Evolutionary conservation across 306 rosid genomes (phyloP), one percentile per base, ranked within the genome.

Genomic region (Phaseolus lunatus): DNA sequence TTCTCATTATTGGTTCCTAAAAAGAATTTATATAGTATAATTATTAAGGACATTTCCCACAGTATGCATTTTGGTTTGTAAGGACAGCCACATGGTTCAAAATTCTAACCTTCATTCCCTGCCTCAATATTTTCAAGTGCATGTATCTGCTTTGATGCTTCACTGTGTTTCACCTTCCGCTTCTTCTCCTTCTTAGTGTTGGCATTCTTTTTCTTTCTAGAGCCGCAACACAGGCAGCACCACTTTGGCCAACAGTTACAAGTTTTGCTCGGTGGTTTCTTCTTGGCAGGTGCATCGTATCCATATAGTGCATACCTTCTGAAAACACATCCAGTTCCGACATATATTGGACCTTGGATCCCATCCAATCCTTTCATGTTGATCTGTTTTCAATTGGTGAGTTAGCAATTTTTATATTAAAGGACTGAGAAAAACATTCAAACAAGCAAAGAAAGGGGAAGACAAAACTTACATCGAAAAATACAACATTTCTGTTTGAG

Each of bases 321-420:
- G 91, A 95, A 95, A 81, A 92, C 97, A 75, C 99, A 95, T 74
- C 97, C 97, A 52, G 99, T 95, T 84, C 99, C 99, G 2, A 92
- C 97, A 75, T 95, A 95, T 76, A 95, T 92, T 53, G 97, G 99
- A 72, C 99, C 99, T 89, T 95, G 97, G 73, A 92, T 76, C 33
- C 97, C 99, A 72, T 95, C 97, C 75, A 95, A 84, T 27, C 97
- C 99, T 89, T 92, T 95, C 99, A 95, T 92, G 88, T 92, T 95
- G 84, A 95, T 92, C 98, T 91, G 96, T 77, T 88, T 83, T 26
- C 57, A 81, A 26, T 73, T 27, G 52, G 9, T 52, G 43, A 58
- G 68, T 82, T 56, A 89, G 83, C 4, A 39, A 49, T 67, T 53
- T 45, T 53, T 13, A 79, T 7, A 53, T 71, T 56, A 43, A 67